Evolutionary conservation across 1,284 basidiomycete genomes (phyloP), one percentile per base, ranked within the genome.

Genomic region (Rhodotorula sp.): DNA sequence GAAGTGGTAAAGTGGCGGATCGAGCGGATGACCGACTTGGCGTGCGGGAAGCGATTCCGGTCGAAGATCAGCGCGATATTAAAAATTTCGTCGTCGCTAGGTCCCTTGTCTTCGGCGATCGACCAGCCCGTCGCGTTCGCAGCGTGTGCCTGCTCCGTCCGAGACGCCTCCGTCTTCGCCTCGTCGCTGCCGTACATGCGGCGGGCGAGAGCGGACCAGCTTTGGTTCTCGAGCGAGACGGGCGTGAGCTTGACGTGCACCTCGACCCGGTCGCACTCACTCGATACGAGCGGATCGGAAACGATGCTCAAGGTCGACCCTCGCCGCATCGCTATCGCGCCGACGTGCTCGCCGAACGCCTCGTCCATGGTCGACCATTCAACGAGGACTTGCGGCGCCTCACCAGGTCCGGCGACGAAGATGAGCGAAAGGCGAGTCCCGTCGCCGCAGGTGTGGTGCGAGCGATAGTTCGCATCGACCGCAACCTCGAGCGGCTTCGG

Each of bases 41-140:
- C 73, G 60, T 73, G 71, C n/a, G 61, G 61, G 51, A 62, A 61
- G 5, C 73, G 67, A 48, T 68, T 65, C 9, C 63, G 58, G 61
- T 75, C 73, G 15, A 75, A 75, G 59, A 75, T 73, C 36, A 75
- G 68, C 6, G 73, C 73, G 34, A 75, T 48, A 56, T 75, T 64
- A 59, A 70, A 73, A 22, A 69, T 39, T 13, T 59, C 54, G 57
- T 67, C 66, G 32, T 66, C 59, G 13, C 60, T 47, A 30, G 58
- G 56, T 15, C 57, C 34, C 11, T 46, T 36, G 19, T 24, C 22
- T 32, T 54, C 51, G 54, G 59, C 59, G 17, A 58, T 32, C 1
- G 56, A 39, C 59, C 64, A 64, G 39, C 39, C 39, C 29, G 52
- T 36, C 20, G 52, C 36, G 20, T 46, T n/a, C 39, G 44, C 39